These are phyloP conservation scores for Rachicladosporium sp. DNA, from an alignment of 2,329 filamentous ascomycete genomes.

Conservation along the genomic window DNA sequence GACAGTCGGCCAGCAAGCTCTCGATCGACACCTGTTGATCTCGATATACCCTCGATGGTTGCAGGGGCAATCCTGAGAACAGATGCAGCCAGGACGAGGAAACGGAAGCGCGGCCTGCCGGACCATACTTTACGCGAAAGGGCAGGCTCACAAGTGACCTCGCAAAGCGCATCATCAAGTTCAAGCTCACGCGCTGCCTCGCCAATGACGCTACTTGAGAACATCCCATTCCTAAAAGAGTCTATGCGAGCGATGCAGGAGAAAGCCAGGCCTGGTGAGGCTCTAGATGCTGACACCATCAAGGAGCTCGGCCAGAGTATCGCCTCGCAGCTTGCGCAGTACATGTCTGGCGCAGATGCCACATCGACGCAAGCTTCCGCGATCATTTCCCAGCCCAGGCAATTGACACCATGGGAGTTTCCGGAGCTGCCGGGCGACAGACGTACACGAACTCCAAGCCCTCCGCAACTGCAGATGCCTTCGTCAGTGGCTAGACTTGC, in stretches of 20 bases:
- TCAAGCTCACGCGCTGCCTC: background rate
- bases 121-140: no score
- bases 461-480: conserved; percentile 3
- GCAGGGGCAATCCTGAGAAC: no score
- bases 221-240: conserved; percentile 10
- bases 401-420: conserved; percentile 15
- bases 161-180: no score
- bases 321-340: conserved; percentile 22
- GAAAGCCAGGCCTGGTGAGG: background rate
- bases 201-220: background rate
- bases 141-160: no score
- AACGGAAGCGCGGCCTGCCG: no score
- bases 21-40: no score
- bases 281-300: conserved; percentile 16
- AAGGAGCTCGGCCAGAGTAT: conserved; percentile 23
- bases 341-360: conserved; percentile 11
- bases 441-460: conserved; percentile 7
- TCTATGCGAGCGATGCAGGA: conserved; percentile 5
- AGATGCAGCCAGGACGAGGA: no score
- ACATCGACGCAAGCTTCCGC: no score
- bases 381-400: conserved; percentile 2
- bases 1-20: no score
- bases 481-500: background rate
- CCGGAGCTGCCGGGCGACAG: conserved; percentile 12
- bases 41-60: no score